phyloP scores from a whole-genome alignment of 2,329 filamentous ascomycete species.

The Aspergillus sp. region DNA sequence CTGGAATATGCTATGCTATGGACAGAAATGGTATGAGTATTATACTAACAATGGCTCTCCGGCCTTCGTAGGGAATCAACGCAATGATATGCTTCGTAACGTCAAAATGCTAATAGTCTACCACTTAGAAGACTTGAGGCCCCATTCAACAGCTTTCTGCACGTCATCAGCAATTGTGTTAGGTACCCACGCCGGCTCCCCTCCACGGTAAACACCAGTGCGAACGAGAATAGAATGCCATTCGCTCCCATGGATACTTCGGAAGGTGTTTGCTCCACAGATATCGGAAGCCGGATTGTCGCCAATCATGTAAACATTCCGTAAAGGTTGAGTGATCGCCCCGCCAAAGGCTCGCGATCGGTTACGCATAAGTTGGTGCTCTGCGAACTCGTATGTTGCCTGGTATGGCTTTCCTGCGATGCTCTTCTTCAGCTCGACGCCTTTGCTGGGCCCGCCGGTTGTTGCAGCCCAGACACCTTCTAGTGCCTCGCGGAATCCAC shows the following conservation, averaged over 20 bases:
- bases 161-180: constrained; percentile 67
- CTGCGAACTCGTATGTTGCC: constrained; percentile 76
- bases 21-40: too few species aligned
- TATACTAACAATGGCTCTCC: too few species aligned
- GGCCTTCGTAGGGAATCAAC: too few species aligned
- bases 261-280: constrained; percentile 71
- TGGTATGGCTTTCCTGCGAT: constrained; percentile 77
- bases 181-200: constrained; percentile 55
- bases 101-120: background rate
- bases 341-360: constrained; percentile 44
- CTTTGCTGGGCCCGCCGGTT: constrained; percentile 52
- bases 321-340: constrained; percentile 44
- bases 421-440: constrained; percentile 53
- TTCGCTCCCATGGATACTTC: constrained; percentile 58
- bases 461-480: constrained; percentile 70
- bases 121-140: constrained; percentile 51
- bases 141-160: constrained; percentile 69
- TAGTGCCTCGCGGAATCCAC: constrained; percentile 77
- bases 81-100: background rate
- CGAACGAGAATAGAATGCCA: constrained; percentile 73
- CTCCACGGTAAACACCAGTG: constrained; percentile 66
- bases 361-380: constrained; percentile 61
- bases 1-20: too few species aligned
- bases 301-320: constrained; percentile 87
- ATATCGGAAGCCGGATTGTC: constrained; percentile 90